Evolutionary conservation across 495 filamentous ascomycete species (phyloP).

Genomic region (Penicillium maclennaniae): DNA sequence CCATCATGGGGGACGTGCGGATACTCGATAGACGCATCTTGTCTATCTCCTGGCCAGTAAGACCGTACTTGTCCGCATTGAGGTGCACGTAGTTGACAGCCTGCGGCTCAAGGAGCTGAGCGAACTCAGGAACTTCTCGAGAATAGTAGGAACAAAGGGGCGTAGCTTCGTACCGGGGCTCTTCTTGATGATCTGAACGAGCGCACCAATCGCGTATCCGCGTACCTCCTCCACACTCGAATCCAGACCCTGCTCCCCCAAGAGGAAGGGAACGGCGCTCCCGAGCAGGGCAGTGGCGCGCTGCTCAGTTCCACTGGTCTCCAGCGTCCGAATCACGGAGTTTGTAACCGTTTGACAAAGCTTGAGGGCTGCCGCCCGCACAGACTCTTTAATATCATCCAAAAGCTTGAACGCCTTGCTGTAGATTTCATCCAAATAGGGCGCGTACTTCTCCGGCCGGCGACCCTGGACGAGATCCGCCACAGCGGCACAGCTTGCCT

Average conservation of each 20-base stretch:
- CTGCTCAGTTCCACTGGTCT: slow-evolving; percentile 69
- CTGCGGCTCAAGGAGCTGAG: slow-evolving; percentile 85
- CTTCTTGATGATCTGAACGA: slow-evolving; percentile 85
- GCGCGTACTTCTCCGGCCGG: slow-evolving; percentile 71
- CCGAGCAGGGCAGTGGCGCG: slow-evolving; percentile 71
- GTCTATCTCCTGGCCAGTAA: slow-evolving; percentile 80
- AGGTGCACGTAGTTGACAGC: slow-evolving; percentile 88
- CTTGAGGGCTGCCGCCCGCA: slow-evolving; percentile 72
- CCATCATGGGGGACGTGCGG: slow-evolving; percentile 83
- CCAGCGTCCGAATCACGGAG: slow-evolving; percentile 78
- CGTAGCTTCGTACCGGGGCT: slow-evolving; percentile 64
- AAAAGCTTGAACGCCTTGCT: slow-evolving; percentile 70
- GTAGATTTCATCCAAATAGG: slow-evolving; percentile 83
- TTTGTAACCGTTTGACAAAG: slow-evolving; percentile 79
- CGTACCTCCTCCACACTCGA: slow-evolving; percentile 83
- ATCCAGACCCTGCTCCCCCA: slow-evolving; percentile 85
- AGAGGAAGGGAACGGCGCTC: slow-evolving; percentile 81
- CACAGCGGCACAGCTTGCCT: slow-evolving; percentile 89
- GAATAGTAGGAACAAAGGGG: slow-evolving; percentile 74
- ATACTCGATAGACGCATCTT: slow-evolving; percentile 75
- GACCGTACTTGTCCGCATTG: slow-evolving; percentile 79
- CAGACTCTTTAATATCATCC: slow-evolving; percentile 92
- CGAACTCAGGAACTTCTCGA: slow-evolving; percentile 74
- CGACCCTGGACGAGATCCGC: slow-evolving; percentile 77
- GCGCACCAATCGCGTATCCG: slow-evolving; percentile 63